A percentile compares a stretch with the other conserved stretches of the same genome.
phyloP scores from a whole-genome alignment of 2,329 filamentous ascomycete genomes.

The Colletotrichum sp. region DNA sequence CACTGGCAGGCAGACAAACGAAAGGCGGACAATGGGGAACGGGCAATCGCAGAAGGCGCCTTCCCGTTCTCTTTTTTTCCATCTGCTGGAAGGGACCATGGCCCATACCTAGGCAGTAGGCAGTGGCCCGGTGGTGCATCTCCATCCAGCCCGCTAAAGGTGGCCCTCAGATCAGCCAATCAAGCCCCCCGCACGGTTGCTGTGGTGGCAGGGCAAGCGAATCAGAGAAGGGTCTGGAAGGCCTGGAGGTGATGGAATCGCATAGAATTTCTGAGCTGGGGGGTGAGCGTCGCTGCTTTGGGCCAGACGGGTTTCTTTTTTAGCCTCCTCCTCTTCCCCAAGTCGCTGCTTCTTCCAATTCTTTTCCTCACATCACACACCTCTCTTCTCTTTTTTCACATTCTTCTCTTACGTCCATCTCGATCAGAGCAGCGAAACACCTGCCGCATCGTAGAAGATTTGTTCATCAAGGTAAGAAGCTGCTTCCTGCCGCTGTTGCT shows the following conservation, averaged over 20 bases:
- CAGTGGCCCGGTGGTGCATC: background rate
- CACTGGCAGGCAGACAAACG: background rate
- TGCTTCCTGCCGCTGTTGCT: background rate
- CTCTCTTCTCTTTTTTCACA: background rate
- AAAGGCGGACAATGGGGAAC: background rate
- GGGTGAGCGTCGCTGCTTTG: slow-evolving; percentile 22
- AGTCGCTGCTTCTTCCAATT: slow-evolving; percentile 17
- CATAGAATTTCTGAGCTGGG: slow-evolving; percentile 46
- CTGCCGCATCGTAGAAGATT: slow-evolving; percentile 20
- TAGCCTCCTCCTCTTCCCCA: slow-evolving; percentile 29
- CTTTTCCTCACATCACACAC: slow-evolving; percentile 17
- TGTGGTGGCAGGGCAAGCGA: slow-evolving; percentile 26
- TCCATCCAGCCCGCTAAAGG: slow-evolving; percentile 6
- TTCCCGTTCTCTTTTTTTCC: slow-evolving; percentile 9
- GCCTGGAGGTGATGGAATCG: slow-evolving; percentile 43
- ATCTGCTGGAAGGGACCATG: background rate
- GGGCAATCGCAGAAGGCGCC: background rate
- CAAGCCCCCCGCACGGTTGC: slow-evolving; percentile 22
- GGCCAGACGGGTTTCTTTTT: slow-evolving; percentile 36
- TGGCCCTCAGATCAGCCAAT: slow-evolving; percentile 18
- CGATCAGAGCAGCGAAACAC: slow-evolving; percentile 30
- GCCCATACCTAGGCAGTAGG: no score
- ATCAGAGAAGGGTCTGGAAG: slow-evolving; percentile 26
- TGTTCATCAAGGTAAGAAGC: slow-evolving; percentile 20
- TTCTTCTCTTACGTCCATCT: slow-evolving; percentile 24